These are phyloP conservation scores for Talaromyces proteolyticus DNA, from an alignment of 495 filamentous ascomycete genomes.

Conservation along the genomic window DNA sequence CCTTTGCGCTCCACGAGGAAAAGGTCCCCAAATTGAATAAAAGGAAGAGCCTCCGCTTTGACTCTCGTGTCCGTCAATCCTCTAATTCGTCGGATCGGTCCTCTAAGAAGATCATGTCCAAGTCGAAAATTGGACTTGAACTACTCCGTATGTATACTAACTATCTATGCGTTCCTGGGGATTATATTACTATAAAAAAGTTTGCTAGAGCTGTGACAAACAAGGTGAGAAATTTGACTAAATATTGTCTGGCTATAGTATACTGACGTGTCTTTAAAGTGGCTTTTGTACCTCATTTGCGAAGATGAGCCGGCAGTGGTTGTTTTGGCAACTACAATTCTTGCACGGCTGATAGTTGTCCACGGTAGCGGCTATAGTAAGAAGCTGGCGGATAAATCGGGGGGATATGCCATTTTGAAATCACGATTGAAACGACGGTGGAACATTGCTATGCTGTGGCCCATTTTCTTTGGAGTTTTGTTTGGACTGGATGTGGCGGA, in stretches of 20 bases:
- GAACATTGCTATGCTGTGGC: conserved; percentile 80
- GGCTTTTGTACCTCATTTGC: conserved; percentile 89
- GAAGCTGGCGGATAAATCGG: conserved; percentile 79
- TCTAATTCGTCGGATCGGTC: conserved; percentile 13
- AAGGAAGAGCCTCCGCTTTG: conserved; percentile 46
- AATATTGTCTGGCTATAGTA: conserved; percentile 6
- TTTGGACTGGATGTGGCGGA: conserved; percentile 76
- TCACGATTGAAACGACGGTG: conserved; percentile 81
- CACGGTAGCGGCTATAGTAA: conserved; percentile 74
- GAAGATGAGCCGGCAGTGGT: conserved; percentile 83
- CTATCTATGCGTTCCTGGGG: conserved; percentile 69
- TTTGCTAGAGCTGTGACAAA: conserved; percentile 95
- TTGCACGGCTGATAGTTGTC: conserved; percentile 76
- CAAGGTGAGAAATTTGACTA: conserved; percentile 57
- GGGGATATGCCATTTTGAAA: conserved; percentile 80
- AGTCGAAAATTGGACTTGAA: conserved; percentile 58
- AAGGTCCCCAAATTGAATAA: conserved; percentile 36
- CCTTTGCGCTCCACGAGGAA: conserved; percentile 77
- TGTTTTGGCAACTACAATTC: conserved; percentile 72
- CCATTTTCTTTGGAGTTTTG: conserved; percentile 81
- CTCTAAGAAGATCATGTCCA: conserved; percentile 23
- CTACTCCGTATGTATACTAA: conserved; percentile 79
- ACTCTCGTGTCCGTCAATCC: conserved; percentile 19
- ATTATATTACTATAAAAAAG: conserved; percentile 61
- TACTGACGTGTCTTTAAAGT: conserved; percentile 45